phyloP scores from a whole-genome alignment of 768 basidiomycete species.

The Boletus sp. region DNA sequence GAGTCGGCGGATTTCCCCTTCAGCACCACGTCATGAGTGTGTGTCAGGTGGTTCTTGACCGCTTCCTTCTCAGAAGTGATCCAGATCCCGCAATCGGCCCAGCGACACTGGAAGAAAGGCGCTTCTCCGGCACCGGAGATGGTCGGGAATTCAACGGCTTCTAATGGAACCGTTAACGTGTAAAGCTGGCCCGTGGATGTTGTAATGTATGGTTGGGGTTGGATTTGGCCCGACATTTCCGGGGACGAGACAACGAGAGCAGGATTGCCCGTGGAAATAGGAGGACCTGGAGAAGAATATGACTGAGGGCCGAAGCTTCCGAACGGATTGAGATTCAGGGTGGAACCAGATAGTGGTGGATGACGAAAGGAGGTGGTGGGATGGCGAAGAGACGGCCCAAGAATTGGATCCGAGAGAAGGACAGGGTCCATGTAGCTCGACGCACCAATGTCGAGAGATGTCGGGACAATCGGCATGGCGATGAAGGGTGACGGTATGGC shows the following conservation, averaged over 20 bases:
- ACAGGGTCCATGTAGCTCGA: not conserved
- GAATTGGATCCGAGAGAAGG: not conserved
- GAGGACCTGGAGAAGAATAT: not conserved
- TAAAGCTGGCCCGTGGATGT: not conserved
- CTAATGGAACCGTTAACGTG: constrained; percentile 3
- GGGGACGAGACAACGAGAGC: not conserved
- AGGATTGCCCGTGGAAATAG: not conserved
- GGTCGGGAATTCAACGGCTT: constrained; percentile 7
- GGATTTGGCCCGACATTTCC: not conserved
- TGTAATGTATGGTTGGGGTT: not conserved
- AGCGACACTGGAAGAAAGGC: constrained; percentile 19
- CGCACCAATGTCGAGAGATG: not conserved
- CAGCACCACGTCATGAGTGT: constrained; percentile 7
- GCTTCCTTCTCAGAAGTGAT: constrained; percentile 15
- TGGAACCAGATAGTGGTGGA: not conserved
- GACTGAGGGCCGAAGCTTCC: not conserved
- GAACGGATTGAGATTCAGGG: not conserved
- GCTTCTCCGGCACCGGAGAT: not conserved
- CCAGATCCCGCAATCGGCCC: constrained; percentile 17
- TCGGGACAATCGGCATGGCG: constrained; percentile 7
- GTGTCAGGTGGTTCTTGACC: constrained; percentile 12
- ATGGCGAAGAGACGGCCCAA: not conserved
- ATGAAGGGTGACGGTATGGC: not conserved
- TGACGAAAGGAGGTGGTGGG: not conserved
- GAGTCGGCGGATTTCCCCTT: not conserved